Base-by-base conservation (phyloP, 495 filamentous ascomycete genomes). In the Aspergillus ostianus region DNA sequence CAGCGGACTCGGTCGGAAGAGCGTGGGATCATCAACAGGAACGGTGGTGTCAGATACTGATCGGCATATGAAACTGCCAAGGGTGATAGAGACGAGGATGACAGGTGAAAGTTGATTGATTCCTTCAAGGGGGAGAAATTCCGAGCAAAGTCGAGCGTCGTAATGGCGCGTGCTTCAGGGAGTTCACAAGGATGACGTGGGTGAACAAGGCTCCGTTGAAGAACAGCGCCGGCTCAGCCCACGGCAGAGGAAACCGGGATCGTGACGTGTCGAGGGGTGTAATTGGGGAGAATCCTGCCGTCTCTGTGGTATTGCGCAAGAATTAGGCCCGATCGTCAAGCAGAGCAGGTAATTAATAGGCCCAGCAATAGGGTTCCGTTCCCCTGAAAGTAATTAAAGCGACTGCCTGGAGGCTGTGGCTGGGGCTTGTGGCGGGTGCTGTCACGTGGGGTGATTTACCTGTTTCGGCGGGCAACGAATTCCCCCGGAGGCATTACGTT, bases 161-260 rank as follows among this genome's bases (percentile, higher is more conserved):
- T 29, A 26, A 19, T 19, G 55, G 27, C 20, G 19, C 12, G 18
- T 19, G 26, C 19, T 13, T 27, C 20, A 47, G 49, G 18, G 3
- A 18, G 23, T 48, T 57, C 51, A 55, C 60, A 36, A 30, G 46
- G 56, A 63, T 63, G 61, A 63, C 61, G 61, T 63, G 61, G 52
- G 56, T 47, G 61, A 18, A 53, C 36, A 41, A 15, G 13, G 36
- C 36, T 7, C 36, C 46, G 53, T 13, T 26, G 48, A 48, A 18
- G 21, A 29, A 32, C 41, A 27, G 30, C 15, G 29, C 20, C n/a
- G 23, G 41, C 56, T 53, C 51, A 53, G 59, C 54, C 54, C 49
- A 53, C 58, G 20, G 5, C 15, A 53, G 7, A 44, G 23, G 20
- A 7, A 12, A 18, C 6, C 20, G 41, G 36, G 48, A 13, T 20